phyloP scores from a whole-genome alignment of 345 rosid genomes.

The Populus euphratica region DNA sequence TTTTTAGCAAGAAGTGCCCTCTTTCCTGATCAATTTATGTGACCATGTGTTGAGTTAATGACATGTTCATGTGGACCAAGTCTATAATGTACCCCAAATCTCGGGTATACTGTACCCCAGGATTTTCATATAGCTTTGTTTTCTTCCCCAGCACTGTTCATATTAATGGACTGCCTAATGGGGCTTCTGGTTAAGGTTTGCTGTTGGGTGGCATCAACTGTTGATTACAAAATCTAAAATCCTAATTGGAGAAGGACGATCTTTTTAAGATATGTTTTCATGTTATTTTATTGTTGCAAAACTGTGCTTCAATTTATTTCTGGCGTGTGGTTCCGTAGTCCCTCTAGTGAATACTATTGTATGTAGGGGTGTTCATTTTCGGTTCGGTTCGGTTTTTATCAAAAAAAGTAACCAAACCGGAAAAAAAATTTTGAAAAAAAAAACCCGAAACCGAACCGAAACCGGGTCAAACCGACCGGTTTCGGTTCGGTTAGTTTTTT shows the following conservation, averaged over 20 bases:
- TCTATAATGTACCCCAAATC: not conserved
- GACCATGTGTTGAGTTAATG: too few relatives aligned
- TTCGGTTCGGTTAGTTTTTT: too few relatives aligned
- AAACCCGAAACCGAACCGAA: too few relatives aligned
- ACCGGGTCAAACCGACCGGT: too few relatives aligned
- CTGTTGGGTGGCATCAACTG: not conserved
- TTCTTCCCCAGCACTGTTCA: not conserved
- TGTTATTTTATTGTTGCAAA: not conserved
- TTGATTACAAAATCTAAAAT: not conserved
- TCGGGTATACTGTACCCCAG: not conserved
- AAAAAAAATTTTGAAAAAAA: too few relatives aligned
- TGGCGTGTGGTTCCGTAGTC: not conserved
- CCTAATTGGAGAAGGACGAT: not conserved
- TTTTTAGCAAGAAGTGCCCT: not conserved
- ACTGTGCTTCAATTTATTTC: not conserved
- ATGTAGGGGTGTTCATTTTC: too few relatives aligned
- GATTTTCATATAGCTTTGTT: not conserved
- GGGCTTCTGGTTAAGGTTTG: not conserved
- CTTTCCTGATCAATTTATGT: not conserved
- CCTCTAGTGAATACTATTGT: not conserved
- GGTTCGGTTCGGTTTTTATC: too few relatives aligned
- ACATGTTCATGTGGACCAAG: too few relatives aligned
- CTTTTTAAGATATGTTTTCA: not conserved
- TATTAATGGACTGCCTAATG: not conserved
- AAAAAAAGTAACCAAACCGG: too few relatives aligned